These are phyloP conservation scores for Amanita subjunquillea DNA, from an alignment of 768 basidiomycete genomes.

Conservation along the genomic window DNA sequence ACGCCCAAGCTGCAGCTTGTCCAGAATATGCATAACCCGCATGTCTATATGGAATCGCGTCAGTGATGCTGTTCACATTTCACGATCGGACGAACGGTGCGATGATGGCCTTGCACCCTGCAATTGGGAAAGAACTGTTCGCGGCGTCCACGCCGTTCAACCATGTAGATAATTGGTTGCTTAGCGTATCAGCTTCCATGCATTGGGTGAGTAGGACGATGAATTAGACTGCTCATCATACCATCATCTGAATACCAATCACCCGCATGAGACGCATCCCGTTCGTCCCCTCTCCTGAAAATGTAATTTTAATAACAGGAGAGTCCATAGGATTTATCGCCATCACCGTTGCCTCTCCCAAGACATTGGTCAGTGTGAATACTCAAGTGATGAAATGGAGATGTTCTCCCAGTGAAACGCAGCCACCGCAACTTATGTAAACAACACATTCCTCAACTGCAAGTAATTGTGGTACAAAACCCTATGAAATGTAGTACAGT, in stretches of 20 bases:
- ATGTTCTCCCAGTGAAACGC: no score
- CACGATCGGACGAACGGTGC: slow-evolving; percentile 64
- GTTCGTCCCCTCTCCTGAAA: slow-evolving; percentile 11
- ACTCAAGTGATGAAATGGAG: no score
- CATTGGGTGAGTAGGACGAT: slow-evolving; percentile 6
- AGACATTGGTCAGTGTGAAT: slow-evolving; percentile 6
- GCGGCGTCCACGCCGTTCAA: slow-evolving; percentile 40
- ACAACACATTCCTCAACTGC: no score
- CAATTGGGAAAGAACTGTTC: slow-evolving; percentile 45
- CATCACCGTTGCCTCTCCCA: slow-evolving; percentile 13
- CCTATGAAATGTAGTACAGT: slow-evolving; percentile 14
- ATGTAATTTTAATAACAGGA: not conserved
- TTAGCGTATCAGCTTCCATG: slow-evolving; percentile 42
- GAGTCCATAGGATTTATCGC: not conserved
- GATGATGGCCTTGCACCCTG: slow-evolving; percentile 76
- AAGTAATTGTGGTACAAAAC: not conserved
- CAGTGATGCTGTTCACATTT: not conserved
- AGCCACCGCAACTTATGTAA: no score
- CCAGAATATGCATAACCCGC: slow-evolving; percentile 96
- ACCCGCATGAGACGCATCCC: slow-evolving; percentile 76
- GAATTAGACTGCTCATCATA: slow-evolving; percentile 17
- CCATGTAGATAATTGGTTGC: slow-evolving; percentile 53
- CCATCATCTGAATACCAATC: slow-evolving; percentile 81
- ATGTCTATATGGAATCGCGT: slow-evolving; percentile 43
- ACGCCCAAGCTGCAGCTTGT: slow-evolving; percentile 91